A percentile compares a stretch with the other conserved stretches of the same genome.
These are phyloP conservation scores for Trapa incisa DNA, from an alignment of 345 rosid species.

Conservation along the genomic window DNA sequence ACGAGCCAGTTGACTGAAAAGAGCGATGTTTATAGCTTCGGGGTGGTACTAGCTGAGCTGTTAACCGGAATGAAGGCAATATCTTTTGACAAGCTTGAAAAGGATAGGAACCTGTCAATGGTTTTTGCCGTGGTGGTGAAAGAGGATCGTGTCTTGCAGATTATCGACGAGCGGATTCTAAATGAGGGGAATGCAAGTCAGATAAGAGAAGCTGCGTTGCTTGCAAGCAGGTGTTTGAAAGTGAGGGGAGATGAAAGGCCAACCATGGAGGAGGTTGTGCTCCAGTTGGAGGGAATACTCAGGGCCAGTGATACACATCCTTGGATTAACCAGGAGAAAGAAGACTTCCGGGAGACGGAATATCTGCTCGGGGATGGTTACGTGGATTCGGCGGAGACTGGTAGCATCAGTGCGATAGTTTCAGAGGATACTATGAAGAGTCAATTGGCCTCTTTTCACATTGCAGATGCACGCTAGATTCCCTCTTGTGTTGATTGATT, in stretches of 20 bases:
- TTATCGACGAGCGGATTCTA: constrained; percentile 14
- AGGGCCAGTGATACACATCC: neutral
- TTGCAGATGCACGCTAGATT: too few species aligned
- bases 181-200: constrained; percentile 6
- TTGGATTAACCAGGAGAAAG: neutral
- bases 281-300: constrained; percentile 13
- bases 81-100: constrained; percentile 14
- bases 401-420: too few species aligned
- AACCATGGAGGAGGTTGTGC: constrained; percentile 23
- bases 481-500: too few species aligned
- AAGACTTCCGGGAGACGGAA: neutral
- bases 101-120: constrained; percentile 18
- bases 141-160: constrained; percentile 9
- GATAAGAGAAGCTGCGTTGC: constrained; percentile 11
- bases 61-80: constrained; percentile 22
- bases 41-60: constrained; percentile 33
- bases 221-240: constrained; percentile 19
- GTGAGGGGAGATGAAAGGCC: constrained; percentile 28
- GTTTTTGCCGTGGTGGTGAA: constrained; percentile 20
- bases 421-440: too few species aligned
- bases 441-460: too few species aligned
- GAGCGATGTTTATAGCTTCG: constrained; percentile 42
- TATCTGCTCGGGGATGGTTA: neutral
- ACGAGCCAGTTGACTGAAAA: constrained; percentile 22
- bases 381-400: too few species aligned